Evolutionary conservation across 495 filamentous ascomycete genomes (phyloP).

Genomic region (Zalerion maritima): DNA sequence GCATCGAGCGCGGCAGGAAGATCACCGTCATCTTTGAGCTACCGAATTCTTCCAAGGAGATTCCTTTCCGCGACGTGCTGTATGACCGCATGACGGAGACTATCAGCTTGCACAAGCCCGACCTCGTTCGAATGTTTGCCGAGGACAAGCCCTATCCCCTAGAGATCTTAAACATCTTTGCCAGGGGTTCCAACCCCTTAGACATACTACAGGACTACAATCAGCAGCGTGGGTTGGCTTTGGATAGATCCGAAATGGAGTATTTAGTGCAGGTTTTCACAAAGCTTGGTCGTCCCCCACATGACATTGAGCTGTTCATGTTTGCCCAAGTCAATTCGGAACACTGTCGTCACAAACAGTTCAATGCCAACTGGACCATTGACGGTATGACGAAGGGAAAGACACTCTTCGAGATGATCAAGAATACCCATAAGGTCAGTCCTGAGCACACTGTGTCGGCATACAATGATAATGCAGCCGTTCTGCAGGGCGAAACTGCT

Average conservation of each 20-base stretch:
- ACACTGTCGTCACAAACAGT: conserved; percentile 65
- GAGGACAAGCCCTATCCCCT: conserved; percentile 56
- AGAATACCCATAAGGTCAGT: conserved; percentile 72
- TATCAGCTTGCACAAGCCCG: conserved; percentile 48
- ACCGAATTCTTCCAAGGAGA: conserved; percentile 28
- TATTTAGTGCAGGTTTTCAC: conserved; percentile 79
- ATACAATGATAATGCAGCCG: conserved; percentile 95
- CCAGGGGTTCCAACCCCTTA: conserved; percentile 42
- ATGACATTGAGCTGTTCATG: conserved; percentile 96
- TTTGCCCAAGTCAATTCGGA: conserved; percentile 93
- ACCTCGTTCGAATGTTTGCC: conserved; percentile 61
- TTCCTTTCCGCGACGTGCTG: conserved; percentile 53
- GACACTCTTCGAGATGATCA: conserved; percentile 87
- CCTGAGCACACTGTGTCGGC: conserved; percentile 76
- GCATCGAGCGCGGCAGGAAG: conserved; percentile 77
- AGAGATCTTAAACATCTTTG: conserved; percentile 56
- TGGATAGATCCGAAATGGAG: conserved; percentile 84
- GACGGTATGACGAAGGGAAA: conserved; percentile 66
- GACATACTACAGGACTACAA: conserved; percentile 71
- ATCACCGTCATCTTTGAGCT: conserved; percentile 47
- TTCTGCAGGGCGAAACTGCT: conserved; percentile 61
- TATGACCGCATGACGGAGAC: conserved; percentile 92
- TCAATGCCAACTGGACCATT: conserved; percentile 97
- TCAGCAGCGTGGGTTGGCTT: conserved; percentile 61
- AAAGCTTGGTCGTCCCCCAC: conserved; percentile 56